These are phyloP conservation scores for Chlorencoelia australis DNA, from an alignment of 2,329 filamentous ascomycete genomes.

Conservation along the genomic window DNA sequence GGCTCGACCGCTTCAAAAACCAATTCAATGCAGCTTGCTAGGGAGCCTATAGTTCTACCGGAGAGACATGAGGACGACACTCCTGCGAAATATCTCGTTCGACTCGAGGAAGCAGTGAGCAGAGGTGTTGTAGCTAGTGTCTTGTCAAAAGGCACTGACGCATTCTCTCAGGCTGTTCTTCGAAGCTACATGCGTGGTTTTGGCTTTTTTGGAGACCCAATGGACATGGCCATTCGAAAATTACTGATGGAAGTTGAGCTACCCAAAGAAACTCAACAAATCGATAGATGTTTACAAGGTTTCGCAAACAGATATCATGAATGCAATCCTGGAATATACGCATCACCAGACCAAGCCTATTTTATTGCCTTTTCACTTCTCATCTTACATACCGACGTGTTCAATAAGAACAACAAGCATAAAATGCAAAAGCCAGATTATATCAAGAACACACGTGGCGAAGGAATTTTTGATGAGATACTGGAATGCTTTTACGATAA, in stretches of 20 bases:
- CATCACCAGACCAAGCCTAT: slow-evolving; percentile 87
- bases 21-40: slow-evolving; percentile 69
- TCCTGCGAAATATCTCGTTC: slow-evolving; percentile 76
- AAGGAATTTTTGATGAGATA: slow-evolving; percentile 88
- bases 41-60: slow-evolving; percentile 63
- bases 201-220: slow-evolving; percentile 89
- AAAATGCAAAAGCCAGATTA: slow-evolving; percentile 98
- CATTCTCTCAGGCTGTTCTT: slow-evolving; percentile 73
- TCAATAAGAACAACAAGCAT: slow-evolving; percentile 99
- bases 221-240: slow-evolving; percentile 96
- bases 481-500: slow-evolving; percentile 97
- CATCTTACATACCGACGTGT: slow-evolving; percentile 95
- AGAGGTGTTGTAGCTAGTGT: slow-evolving; percentile 76
- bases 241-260: slow-evolving; percentile 93
- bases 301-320: slow-evolving; percentile 97
- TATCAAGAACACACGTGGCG: slow-evolving; percentile 84
- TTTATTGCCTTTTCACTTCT: slow-evolving; percentile 95
- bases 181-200: slow-evolving; percentile 94
- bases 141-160: slow-evolving; percentile 75
- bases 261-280: slow-evolving; percentile 95
- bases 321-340: slow-evolving; percentile 94
- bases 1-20: slow-evolving; percentile 64
- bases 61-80: slow-evolving; percentile 81
- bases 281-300: slow-evolving; percentile 84
- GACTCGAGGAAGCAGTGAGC: slow-evolving; percentile 70